Conservation (phyloP, 2,329 filamentous ascomycete species). For the Chaetoscypha palmicola region DNA sequence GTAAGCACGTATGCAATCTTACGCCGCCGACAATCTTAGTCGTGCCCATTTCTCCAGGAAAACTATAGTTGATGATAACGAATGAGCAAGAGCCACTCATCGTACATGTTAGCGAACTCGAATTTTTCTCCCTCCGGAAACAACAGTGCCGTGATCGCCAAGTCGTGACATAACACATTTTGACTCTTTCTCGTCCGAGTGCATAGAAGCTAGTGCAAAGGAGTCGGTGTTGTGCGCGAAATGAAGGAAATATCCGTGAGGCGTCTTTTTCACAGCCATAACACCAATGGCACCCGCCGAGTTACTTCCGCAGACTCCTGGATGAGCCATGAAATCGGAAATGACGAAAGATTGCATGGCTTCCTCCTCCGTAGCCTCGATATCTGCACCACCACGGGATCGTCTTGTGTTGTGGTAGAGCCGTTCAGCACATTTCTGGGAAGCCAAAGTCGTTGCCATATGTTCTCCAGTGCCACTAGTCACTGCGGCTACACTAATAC, state of each 20-base stretch:
- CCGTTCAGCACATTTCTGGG: conserved; percentile 76
- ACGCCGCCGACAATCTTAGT: too few relatives aligned
- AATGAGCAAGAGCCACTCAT: not conserved
- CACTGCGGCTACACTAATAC: conserved; percentile 69
- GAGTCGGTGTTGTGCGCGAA: conserved; percentile 96
- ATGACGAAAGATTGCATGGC: conserved; percentile 70
- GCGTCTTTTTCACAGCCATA: conserved; percentile 80
- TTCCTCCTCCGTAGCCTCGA: conserved; percentile 69
- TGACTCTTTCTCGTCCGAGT: conserved; percentile 66
- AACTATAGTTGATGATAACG: not conserved
- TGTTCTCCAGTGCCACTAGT: conserved; percentile 96
- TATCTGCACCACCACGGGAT: conserved; percentile 51
- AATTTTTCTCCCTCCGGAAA: conserved; percentile 30
- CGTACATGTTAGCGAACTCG: conserved; percentile 18
- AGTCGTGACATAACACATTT: conserved; percentile 79
- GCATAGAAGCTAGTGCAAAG: conserved; percentile 83
- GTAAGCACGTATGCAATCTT: too few relatives aligned
- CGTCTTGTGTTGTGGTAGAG: conserved; percentile 66
- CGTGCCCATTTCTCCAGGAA: not conserved
- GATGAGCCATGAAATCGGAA: conserved; percentile 89
- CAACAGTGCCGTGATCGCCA: conserved; percentile 25
- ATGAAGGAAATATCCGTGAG: conserved; percentile 71
- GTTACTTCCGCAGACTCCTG: conserved; percentile 71
- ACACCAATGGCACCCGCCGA: conserved; percentile 86
- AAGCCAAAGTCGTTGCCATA: conserved; percentile 93